Percentiles rank a stretch among this genome's conserved stretches.
These are phyloP conservation scores for Penicillium sp. DNA, from an alignment of 2,329 filamentous ascomycete genomes.

Conservation along the genomic window DNA sequence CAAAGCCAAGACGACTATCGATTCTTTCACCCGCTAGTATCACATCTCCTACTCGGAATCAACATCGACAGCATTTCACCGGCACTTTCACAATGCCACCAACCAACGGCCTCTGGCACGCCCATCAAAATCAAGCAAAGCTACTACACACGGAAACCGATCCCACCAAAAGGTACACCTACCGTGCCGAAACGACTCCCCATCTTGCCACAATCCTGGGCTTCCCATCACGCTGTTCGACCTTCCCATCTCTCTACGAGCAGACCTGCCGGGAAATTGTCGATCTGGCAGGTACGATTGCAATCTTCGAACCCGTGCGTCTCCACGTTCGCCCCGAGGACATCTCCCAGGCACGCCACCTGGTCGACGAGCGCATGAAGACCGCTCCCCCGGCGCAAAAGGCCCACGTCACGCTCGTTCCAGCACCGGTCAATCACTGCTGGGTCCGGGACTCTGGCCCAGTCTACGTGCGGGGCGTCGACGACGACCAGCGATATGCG, in stretches of 20 bases:
- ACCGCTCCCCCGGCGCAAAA: background rate
- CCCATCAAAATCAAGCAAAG: constrained; percentile 3
- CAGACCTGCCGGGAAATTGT: constrained; percentile 22
- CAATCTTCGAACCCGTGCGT: constrained; percentile 28
- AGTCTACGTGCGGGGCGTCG: constrained; percentile 18
- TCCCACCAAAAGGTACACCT: constrained; percentile 13
- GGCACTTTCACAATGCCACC: constrained; percentile 6
- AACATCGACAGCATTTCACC: too few species aligned
- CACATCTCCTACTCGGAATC: too few species aligned
- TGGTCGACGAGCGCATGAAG: constrained; percentile 7
- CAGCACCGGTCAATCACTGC: constrained; percentile 20
- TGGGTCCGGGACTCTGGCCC: constrained; percentile 30
- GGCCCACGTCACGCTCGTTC: constrained; percentile 15
- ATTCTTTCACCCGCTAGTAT: too few species aligned
- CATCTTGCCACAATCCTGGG: constrained; percentile 25
- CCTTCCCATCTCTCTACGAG: constrained; percentile 16
- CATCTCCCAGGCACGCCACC: constrained; percentile 5
- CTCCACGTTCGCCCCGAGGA: constrained; percentile 25
- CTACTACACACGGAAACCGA: constrained; percentile 7
- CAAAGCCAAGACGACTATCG: too few species aligned
- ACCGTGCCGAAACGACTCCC: constrained; percentile 18
- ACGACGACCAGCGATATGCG: constrained; percentile 13
- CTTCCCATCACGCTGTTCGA: constrained; percentile 22
- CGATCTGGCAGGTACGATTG: constrained; percentile 23
- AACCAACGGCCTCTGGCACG: constrained; percentile 9